Evolutionary conservation across 1,139 yeast genomes (phyloP), one percentile per base, ranked within the genome.

Genomic region (Fermentozyma sake): DNA sequence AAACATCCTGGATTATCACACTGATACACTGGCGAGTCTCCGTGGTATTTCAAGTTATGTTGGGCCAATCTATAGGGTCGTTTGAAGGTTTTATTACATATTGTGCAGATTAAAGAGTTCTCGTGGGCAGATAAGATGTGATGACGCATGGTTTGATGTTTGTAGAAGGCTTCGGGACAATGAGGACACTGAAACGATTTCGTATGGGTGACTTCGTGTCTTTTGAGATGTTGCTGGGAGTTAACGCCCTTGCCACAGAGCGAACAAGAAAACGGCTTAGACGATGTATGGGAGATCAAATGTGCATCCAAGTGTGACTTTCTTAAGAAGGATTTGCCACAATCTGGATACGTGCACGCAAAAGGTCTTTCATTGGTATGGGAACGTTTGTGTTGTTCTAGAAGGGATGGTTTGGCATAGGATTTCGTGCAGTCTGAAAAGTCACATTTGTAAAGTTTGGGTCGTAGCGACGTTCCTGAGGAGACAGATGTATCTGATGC

Each of bases 341-440:
- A 91, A 5, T 57, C 66, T 7, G 55, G 49, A 3, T 42, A 34
- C 1, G 58, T 42, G 50, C 99, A 91, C 27, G 49, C 50, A 48
- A 76, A 89, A 0, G 95, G 95, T 30, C 94, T 63, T 28, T 80
- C 79, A 33, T 85, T 84, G 3, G 83, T 73, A 48, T 91, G 98
- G 0, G 85, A 58, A 19, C 93, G 61, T 39, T 67, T 67, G 49
- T 89, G 98, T 46, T 86, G 96, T 22, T 81, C 84, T 27, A 91
- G 59, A 17, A 86, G 63, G 6, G 94, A 80, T 0, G 97, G 96
- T 31, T 89, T 69, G 9, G 83, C 61, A 48, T 86, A 91, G 1
- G 84, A 72, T 51, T 86, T 89, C 20, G 58, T 70, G 47, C 98
- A 91, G 3, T 73, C 79, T 5, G 65, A 71, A 35, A 62, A 68